phyloP scores from a whole-genome alignment of 768 basidiomycete species.

The Auriscalpium microsporum region DNA sequence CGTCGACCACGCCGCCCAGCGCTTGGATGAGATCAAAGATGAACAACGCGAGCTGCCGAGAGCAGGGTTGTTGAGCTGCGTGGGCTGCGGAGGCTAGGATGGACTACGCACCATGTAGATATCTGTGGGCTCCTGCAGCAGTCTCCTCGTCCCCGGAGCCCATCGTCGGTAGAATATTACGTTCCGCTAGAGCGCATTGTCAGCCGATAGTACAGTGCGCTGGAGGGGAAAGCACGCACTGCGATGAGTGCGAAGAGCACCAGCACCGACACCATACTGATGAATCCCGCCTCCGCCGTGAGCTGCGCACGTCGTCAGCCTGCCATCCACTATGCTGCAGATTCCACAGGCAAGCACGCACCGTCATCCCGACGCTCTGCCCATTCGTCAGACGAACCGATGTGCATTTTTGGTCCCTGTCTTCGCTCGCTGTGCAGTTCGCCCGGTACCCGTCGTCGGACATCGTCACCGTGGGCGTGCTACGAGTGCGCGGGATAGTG shows the following conservation, averaged over 20 bases:
- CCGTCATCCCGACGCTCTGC: slow-evolving; percentile 30
- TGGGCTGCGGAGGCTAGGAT: not conserved
- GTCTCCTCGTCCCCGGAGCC: slow-evolving; percentile 3
- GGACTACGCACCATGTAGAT: slow-evolving; percentile 28
- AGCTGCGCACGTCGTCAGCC: slow-evolving; percentile 18
- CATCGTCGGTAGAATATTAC: not conserved
- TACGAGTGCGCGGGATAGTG: not conserved
- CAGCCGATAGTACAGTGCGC: not conserved
- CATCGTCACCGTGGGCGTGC: not conserved
- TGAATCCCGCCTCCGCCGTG: slow-evolving; percentile 24
- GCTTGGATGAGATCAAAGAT: slow-evolving; percentile 30
- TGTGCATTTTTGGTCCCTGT: no score
- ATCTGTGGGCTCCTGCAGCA: slow-evolving; percentile 31
- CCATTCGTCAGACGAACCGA: slow-evolving; percentile 23
- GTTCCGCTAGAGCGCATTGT: slow-evolving; percentile 6
- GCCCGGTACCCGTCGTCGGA: no score
- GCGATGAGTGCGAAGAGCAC: not conserved
- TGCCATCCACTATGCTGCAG: not conserved
- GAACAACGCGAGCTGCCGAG: slow-evolving; percentile 17
- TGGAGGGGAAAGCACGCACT: not conserved
- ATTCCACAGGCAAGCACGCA: slow-evolving; percentile 8
- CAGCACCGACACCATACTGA: not conserved
- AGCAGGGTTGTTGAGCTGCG: slow-evolving; percentile 10
- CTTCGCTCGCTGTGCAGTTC: no score
- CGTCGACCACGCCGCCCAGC: slow-evolving; percentile 28